phyloP scores from a whole-genome alignment of 2,329 filamentous ascomycete species.

The Sporothrix humicola region DNA sequence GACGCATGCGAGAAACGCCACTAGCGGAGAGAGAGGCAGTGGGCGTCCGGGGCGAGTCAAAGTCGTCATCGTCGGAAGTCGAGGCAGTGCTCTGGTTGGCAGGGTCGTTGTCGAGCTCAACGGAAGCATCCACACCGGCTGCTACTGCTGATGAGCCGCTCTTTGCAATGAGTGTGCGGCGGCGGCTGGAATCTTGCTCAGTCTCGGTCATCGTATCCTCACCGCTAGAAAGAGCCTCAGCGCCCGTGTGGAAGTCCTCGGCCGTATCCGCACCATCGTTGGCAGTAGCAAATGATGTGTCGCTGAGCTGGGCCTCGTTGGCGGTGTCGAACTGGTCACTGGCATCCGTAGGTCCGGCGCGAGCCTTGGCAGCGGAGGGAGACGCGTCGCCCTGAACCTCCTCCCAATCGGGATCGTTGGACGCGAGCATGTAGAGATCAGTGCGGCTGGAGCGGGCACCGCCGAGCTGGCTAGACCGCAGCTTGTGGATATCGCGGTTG shows the following conservation, averaged over 20 bases:
- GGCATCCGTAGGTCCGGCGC: constrained; percentile 51
- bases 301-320: constrained; percentile 67
- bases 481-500: constrained; percentile 73
- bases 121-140: background rate
- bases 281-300: constrained; percentile 68
- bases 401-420: constrained; percentile 86
- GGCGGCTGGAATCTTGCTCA: constrained; percentile 53
- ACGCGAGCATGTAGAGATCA: constrained; percentile 67
- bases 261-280: constrained; percentile 87
- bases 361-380: constrained; percentile 46
- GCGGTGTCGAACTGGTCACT: constrained; percentile 80
- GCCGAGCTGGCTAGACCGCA: constrained; percentile 71
- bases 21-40: constrained; percentile 63
- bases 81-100: constrained; percentile 81
- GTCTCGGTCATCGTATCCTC: constrained; percentile 84
- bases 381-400: constrained; percentile 69
- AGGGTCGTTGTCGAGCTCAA: constrained; percentile 29
- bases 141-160: background rate
- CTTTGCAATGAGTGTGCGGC: constrained; percentile 27
- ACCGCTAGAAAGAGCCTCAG: constrained; percentile 71
- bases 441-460: constrained; percentile 74
- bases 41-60: constrained; percentile 67
- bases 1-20: constrained; percentile 60
- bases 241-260: constrained; percentile 93
- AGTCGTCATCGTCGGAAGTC: constrained; percentile 78